A percentile compares a stretch with the other conserved stretches of the same genome.
phyloP scores from a whole-genome alignment of 2,329 filamentous ascomycete genomes.

The Fusarium sp. region DNA sequence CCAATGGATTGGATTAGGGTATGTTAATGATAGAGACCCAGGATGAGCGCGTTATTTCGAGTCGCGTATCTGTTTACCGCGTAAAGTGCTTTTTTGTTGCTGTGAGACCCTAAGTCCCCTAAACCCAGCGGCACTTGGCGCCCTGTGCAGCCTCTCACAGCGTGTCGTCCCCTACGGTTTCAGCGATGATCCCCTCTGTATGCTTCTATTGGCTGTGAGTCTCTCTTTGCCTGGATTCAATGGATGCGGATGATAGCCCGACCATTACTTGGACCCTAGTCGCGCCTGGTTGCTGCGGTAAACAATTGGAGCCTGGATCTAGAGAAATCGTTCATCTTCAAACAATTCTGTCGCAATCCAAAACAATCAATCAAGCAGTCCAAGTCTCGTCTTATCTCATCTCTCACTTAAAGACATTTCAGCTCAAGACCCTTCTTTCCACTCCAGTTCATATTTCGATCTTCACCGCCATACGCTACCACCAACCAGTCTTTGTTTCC shows the following conservation, averaged over 20 bases:
- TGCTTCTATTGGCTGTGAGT: slow-evolving; percentile 37
- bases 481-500: slow-evolving; percentile 7
- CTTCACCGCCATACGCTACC: slow-evolving; percentile 19
- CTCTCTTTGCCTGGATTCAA: background rate
- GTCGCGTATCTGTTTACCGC: slow-evolving; percentile 47
- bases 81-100: slow-evolving; percentile 50
- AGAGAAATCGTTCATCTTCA: slow-evolving; percentile 25
- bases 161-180: slow-evolving; percentile 35
- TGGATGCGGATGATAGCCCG: background rate
- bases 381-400: slow-evolving; percentile 30
- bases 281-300: slow-evolving; percentile 49
- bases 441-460: background rate
- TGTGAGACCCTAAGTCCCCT: slow-evolving; percentile 28
- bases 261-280: slow-evolving; percentile 19
- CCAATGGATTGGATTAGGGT: slow-evolving; percentile 32
- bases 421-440: slow-evolving; percentile 4
- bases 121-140: slow-evolving; percentile 23
- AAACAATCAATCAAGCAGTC: slow-evolving; percentile 20
- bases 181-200: slow-evolving; percentile 23
- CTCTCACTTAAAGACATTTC: slow-evolving; percentile 8
- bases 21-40: slow-evolving; percentile 14
- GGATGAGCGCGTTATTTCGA: slow-evolving; percentile 37
- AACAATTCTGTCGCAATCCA: slow-evolving; percentile 25
- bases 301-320: slow-evolving; percentile 42
- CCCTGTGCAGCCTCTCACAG: slow-evolving; percentile 22